Percentiles rank a stretch among this genome's conserved stretches.
Evolutionary conservation across 306 rosid genomes (phyloP).

Genomic region (Amphicarpaea edgeworthii): DNA sequence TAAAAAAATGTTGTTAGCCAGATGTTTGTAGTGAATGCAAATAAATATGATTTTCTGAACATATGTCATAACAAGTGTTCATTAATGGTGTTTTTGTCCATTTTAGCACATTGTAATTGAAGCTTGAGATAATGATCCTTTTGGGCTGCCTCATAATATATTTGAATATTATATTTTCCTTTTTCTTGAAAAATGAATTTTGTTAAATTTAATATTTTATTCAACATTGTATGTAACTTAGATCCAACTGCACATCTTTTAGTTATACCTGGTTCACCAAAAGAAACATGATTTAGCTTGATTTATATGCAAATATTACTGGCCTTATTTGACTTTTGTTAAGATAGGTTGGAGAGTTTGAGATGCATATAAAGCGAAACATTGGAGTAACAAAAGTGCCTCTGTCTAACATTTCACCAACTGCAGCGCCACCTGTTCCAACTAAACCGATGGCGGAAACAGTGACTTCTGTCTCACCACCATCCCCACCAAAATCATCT

Average conservation of each 20-base stretch:
- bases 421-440: slow-evolving; percentile 68
- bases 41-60: slow-evolving; percentile 2
- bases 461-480: slow-evolving; percentile 49
- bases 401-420: slow-evolving; percentile 67
- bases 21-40: slow-evolving; percentile 2
- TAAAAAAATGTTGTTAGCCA: background rate
- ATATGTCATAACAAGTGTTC: background rate
- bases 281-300: slow-evolving; percentile 5
- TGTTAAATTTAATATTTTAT: slow-evolving; percentile 1
- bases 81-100: background rate
- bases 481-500: slow-evolving; percentile 61
- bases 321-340: slow-evolving; percentile 27
- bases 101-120: background rate
- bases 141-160: too few relatives aligned
- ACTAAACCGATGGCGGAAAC: slow-evolving; percentile 71
- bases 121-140: slow-evolving; percentile 7
- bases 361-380: slow-evolving; percentile 84
- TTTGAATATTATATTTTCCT: background rate
- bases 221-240: background rate
- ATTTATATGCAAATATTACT: slow-evolving; percentile 1
- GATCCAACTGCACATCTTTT: background rate
- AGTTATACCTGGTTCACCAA: background rate
- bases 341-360: slow-evolving; percentile 79
- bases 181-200: background rate
- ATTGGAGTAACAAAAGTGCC: slow-evolving; percentile 65